phyloP scores from a whole-genome alignment of 1,284 basidiomycete species.

The Ustilago trichophora region DNA sequence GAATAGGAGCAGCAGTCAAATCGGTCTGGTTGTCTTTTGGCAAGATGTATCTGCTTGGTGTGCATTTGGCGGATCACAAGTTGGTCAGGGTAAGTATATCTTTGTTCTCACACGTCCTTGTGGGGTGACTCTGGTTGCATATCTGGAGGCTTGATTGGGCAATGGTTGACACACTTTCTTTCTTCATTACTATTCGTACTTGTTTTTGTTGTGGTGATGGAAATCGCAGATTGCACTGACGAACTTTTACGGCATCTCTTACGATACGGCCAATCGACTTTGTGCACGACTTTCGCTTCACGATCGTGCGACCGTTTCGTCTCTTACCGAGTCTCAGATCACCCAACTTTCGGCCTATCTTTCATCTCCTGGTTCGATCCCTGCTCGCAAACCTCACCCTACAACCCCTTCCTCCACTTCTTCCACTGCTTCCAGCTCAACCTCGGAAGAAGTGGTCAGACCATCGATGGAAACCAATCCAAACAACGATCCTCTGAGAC shows the following conservation, averaged over 20 bases:
- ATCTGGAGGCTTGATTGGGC: too few relatives aligned
- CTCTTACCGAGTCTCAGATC: conserved; percentile 80
- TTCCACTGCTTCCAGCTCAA: not conserved
- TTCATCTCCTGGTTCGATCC: conserved; percentile 77
- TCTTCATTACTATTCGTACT: not conserved
- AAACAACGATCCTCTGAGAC: conserved; percentile 70
- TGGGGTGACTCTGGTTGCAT: not conserved
- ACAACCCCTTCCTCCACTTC: not conserved
- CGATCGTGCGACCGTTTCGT: conserved; percentile 76
- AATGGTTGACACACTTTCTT: too few relatives aligned
- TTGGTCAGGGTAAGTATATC: conserved; percentile 64
- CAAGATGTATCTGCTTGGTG: conserved; percentile 64
- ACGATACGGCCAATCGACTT: conserved; percentile 76
- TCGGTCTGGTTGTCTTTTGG: too few relatives aligned
- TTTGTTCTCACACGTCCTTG: not conserved
- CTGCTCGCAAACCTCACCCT: conserved; percentile 71
- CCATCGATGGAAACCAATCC: conserved; percentile 49
- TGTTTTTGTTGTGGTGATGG: too few relatives aligned
- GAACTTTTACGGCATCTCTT: conserved; percentile 83
- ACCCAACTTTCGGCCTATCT: conserved; percentile 86
- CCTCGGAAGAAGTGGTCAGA: conserved; percentile 1
- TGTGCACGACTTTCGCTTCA: conserved; percentile 90
- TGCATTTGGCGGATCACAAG: conserved; percentile 65
- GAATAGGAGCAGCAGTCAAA: too few relatives aligned
- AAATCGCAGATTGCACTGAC: conserved; percentile 80